Conservation (phyloP, 371 early-diverging fungal species). For the Lichtheimia ornata region DNA sequence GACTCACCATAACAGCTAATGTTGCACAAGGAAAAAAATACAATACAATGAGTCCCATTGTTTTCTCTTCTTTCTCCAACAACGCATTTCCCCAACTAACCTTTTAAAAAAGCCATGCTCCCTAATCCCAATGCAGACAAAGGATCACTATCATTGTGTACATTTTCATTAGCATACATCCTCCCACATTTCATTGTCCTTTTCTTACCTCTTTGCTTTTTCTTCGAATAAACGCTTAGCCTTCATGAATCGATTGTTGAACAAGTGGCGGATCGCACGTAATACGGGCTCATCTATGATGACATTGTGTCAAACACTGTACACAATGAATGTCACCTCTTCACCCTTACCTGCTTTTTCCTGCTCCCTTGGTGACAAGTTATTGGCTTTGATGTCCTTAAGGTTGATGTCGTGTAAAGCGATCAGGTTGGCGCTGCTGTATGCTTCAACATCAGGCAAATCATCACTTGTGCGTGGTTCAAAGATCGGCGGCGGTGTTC, state of each 20-base stretch:
- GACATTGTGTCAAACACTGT: neutral
- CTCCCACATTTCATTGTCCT: neutral
- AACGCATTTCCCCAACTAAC: constrained; percentile 17
- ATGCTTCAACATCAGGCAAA: constrained; percentile 38
- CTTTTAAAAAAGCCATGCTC: constrained; percentile 55
- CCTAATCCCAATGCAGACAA: constrained; percentile 51
- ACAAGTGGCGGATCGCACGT: constrained; percentile 56
- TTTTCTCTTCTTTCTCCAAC: neutral
- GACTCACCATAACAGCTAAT: constrained; percentile 32
- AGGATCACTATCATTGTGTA: constrained; percentile 35
- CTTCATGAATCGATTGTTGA: constrained; percentile 61
- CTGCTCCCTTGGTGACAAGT: constrained; percentile 53
- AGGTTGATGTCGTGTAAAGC: constrained; percentile 39
- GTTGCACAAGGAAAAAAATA: neutral
- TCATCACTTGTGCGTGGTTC: constrained; percentile 27
- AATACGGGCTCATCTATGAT: constrained; percentile 48
- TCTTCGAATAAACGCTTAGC: constrained; percentile 47
- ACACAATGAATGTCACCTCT: neutral
- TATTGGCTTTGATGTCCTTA: constrained; percentile 45
- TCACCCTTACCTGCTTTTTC: constrained; percentile 45
- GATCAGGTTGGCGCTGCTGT: constrained; percentile 41
- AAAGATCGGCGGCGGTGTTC: constrained; percentile 19
- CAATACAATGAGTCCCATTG: neutral
- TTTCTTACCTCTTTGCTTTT: constrained; percentile 21
- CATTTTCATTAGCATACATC: neutral